Evolutionary conservation across 2,329 filamentous ascomycete genomes (phyloP), one percentile per base, ranked within the genome.

Genomic region (Penicillium sp.): DNA sequence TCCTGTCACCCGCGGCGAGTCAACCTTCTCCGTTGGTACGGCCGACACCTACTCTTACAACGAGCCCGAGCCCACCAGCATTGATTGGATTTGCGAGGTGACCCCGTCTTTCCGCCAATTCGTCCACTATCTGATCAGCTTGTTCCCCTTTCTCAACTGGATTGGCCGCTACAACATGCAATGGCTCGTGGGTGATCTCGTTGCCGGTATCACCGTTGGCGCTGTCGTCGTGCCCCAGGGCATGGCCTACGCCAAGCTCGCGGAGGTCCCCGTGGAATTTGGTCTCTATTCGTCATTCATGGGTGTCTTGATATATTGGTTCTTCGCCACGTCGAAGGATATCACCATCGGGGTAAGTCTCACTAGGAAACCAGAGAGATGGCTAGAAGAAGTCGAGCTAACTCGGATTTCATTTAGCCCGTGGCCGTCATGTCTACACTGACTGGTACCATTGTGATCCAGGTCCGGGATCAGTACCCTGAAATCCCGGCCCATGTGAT

Each of bases 251-350:
- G 90, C 91, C 18, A 75, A 83, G 47, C 75, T 97, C 23, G 91
- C 91, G 28, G 78, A 84, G 48, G 75, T 97, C 11, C 76, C 80
- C 1, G 79, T 85, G 7, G 77, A 97, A 62, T 97, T 83, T 59
- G 91, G 91, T 39, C 77, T 97, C 0, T 94, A 94, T 67, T 93
- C 91, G 0, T 96, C 91, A 0, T 97, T 98, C 61, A 93, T 96
- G 78, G 93, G 91, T 36, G 90, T 94, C 14, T 65, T 95, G 48
- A 76, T 95, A 47, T 98, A 98, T 68, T 97, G 91, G 91, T 86
- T 96, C 60, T 97, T 98, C 59, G 93, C 90, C 26, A 98, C 93
- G 0, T 96, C 91, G 13, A 98, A 97, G 63, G 91, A 98, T 66
- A 97, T 97, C 60, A 96, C 91, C 7, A 30, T 34, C 50, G 20